A percentile compares a stretch with the other conserved stretches of the same genome.
phyloP scores from a whole-genome alignment of 1,284 basidiomycete genomes.

The Kalmanozyma brasiliensis region DNA sequence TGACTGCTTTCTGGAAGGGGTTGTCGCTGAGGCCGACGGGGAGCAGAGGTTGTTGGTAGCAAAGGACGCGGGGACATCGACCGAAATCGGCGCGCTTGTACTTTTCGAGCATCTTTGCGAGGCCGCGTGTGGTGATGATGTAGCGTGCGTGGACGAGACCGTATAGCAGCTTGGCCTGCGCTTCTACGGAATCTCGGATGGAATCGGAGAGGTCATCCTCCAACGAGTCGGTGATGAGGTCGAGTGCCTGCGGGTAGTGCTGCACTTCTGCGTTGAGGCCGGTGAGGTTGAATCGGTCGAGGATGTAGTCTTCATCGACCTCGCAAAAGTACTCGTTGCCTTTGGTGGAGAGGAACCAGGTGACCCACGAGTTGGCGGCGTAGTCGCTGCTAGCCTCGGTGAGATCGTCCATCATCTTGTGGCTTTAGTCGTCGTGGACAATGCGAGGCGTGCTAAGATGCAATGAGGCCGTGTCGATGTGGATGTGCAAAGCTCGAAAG shows the following conservation, averaged over 20 bases:
- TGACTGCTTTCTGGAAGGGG: slow-evolving; percentile 66
- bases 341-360: slow-evolving; percentile 96
- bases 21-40: slow-evolving; percentile 65
- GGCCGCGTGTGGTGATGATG: slow-evolving; percentile 64
- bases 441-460: no score
- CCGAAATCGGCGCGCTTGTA: slow-evolving; percentile 67
- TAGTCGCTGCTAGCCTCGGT: slow-evolving; percentile 89
- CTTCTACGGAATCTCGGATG: slow-evolving; percentile 62
- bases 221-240: slow-evolving; percentile 81
- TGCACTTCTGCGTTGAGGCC: slow-evolving; percentile 96
- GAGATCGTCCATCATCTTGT: slow-evolving; percentile 76
- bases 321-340: slow-evolving; percentile 94
- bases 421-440: no score
- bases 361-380: slow-evolving; percentile 84
- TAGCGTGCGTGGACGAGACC: slow-evolving; percentile 66
- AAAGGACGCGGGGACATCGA: slow-evolving; percentile 65
- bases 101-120: slow-evolving; percentile 68
- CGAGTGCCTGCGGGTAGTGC: slow-evolving; percentile 91
- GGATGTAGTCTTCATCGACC: slow-evolving; percentile 98
- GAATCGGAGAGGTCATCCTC: slow-evolving; percentile 64
- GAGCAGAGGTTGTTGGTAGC: slow-evolving; percentile 64
- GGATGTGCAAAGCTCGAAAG: no score
- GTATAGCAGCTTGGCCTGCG: slow-evolving; percentile 65
- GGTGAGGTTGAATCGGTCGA: slow-evolving; percentile 97
- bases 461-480: no score